A percentile compares a stretch with the other conserved stretches of the same genome.
These are phyloP conservation scores for Aspergillus clavatus DNA, from an alignment of 2,329 filamentous ascomycete genomes.

Conservation along the genomic window DNA sequence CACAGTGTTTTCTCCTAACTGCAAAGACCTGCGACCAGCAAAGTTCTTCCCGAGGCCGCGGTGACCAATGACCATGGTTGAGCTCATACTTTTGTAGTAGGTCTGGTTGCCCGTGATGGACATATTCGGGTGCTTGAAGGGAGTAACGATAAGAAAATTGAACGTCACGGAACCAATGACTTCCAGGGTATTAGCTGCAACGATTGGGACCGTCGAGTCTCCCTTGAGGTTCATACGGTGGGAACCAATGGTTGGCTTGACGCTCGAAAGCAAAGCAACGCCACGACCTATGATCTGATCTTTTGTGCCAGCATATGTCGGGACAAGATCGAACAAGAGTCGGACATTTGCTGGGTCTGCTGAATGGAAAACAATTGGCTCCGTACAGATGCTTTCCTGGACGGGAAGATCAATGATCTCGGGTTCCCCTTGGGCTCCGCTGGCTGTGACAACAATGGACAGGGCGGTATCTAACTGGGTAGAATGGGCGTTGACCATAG, in stretches of 20 bases:
- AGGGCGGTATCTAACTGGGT: conserved; percentile 93
- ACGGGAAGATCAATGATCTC: conserved; percentile 88
- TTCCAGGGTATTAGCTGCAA: conserved; percentile 74
- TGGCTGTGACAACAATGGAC: conserved; percentile 83
- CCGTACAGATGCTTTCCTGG: conserved; percentile 88
- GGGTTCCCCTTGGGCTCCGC: conserved; percentile 77
- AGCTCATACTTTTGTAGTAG: conserved; percentile 90
- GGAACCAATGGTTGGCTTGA: conserved; percentile 75
- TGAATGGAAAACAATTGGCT: conserved; percentile 86
- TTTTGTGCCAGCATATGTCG: conserved; percentile 79
- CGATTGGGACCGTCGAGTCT: conserved; percentile 85
- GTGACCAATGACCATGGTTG: conserved; percentile 76
- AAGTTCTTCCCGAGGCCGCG: conserved; percentile 85
- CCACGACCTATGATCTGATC: conserved; percentile 83
- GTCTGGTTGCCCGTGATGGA: conserved; percentile 84
- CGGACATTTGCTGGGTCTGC: conserved; percentile 75
- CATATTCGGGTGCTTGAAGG: conserved; percentile 92
- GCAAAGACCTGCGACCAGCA: conserved; percentile 74
- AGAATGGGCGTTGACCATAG: conserved; percentile 78
- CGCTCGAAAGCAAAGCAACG: conserved; percentile 79
- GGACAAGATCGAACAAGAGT: conserved; percentile 88
- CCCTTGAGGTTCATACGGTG: conserved; percentile 90
- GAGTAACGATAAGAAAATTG: conserved; percentile 92
- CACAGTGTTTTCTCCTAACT: conserved; percentile 93
- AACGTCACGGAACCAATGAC: conserved; percentile 95